Evolutionary conservation across 768 basidiomycete genomes (phyloP).

Genomic region (Dioszegia aurantiaca): DNA sequence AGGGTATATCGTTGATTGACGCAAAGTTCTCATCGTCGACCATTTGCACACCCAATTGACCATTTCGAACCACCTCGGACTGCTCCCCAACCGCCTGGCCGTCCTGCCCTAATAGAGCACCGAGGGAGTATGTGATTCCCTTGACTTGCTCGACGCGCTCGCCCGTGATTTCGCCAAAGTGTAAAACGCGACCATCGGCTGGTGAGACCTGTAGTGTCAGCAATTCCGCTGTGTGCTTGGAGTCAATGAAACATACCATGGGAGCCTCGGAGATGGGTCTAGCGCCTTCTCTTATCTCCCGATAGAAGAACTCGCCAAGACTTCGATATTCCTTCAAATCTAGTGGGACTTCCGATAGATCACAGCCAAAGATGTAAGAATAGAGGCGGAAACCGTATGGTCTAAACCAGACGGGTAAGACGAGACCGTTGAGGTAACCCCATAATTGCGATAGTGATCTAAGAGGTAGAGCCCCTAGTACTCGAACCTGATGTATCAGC

Average conservation of each 20-base stretch:
- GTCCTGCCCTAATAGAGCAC: constrained; percentile 74
- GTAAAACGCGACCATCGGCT: constrained; percentile 87
- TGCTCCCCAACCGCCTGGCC: constrained; percentile 32
- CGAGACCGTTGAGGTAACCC: constrained; percentile 91
- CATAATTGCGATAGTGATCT: constrained; percentile 93
- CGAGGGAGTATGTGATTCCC: constrained; percentile 92
- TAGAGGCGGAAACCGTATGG: constrained; percentile 84
- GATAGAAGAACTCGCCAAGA: constrained; percentile 95
- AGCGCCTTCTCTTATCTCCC: constrained; percentile 73
- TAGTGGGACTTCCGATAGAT: constrained; percentile 77
- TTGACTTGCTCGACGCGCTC: constrained; percentile 92
- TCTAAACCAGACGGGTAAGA: constrained; percentile 92
- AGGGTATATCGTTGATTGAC: constrained; percentile 93
- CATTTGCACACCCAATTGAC: constrained; percentile 14
- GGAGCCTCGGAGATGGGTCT: constrained; percentile 72
- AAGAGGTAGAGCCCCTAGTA: constrained; percentile 88
- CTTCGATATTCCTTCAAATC: constrained; percentile 77
- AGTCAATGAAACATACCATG: constrained; percentile 57
- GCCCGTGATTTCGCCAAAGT: constrained; percentile 80
- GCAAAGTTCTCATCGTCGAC: constrained; percentile 89
- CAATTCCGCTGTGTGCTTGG: neutral
- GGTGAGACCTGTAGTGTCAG: constrained; percentile 68
- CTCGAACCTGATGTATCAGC: constrained; percentile 67
- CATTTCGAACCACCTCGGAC: constrained; percentile 18
- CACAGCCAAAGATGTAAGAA: constrained; percentile 83